These are phyloP conservation scores for Yueomyces sp. DNA, from an alignment of 805 yeast species.

Conservation along the genomic window DNA sequence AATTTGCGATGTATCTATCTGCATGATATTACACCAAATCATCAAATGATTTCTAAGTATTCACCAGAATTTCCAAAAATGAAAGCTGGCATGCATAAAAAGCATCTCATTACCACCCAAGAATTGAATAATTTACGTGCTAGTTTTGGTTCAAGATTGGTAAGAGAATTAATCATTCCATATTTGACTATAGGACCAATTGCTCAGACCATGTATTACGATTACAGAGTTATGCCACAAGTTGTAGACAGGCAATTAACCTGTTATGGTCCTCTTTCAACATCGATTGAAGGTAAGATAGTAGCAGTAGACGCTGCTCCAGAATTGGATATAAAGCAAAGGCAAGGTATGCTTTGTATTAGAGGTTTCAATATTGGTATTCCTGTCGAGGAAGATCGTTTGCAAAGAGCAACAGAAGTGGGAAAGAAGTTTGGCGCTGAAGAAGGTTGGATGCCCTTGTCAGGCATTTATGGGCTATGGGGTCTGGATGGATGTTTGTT, in stretches of 20 bases:
- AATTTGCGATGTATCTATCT: conserved; percentile 31
- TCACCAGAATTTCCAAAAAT: conserved; percentile 5
- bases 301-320: conserved; percentile 22
- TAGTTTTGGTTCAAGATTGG: conserved; percentile 34
- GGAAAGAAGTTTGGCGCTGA: conserved; percentile 28
- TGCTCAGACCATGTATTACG: conserved; percentile 45
- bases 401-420: conserved; percentile 17
- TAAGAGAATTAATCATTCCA: conserved; percentile 34
- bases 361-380: conserved; percentile 61
- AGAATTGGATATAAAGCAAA: conserved; percentile 23
- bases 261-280: conserved; percentile 45
- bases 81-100: conserved; percentile 6
- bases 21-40: conserved; percentile 15
- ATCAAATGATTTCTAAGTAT: conserved; percentile 9
- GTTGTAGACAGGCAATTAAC: conserved; percentile 19
- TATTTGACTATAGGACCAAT: conserved; percentile 40
- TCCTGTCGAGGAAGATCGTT: conserved; percentile 22
- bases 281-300: conserved; percentile 47
- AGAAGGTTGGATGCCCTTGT: conserved; percentile 40
- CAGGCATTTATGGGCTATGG: conserved; percentile 42
- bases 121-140: conserved; percentile 32
- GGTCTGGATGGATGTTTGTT: conserved; percentile 59
- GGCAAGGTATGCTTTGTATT: conserved; percentile 38
- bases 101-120: conserved; percentile 8
- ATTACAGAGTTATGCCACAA: conserved; percentile 36